Percentiles rank a stretch among this genome's conserved stretches.
phyloP scores from a whole-genome alignment of 805 yeast species.

The Wickerhamomyces alni region DNA sequence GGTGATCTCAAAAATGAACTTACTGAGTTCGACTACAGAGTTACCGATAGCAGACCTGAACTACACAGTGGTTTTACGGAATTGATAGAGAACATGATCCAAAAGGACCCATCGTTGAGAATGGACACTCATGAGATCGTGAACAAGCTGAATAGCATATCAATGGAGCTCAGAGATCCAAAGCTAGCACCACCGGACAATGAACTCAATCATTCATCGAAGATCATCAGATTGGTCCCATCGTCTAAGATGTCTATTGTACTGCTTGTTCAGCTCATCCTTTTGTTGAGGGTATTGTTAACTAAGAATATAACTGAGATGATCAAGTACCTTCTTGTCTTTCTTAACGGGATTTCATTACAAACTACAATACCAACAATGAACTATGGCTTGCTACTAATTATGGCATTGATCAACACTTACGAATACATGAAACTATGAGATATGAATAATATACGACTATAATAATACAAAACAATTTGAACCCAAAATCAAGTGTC shows the following conservation, averaged over 20 bases:
- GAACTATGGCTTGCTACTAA: not conserved
- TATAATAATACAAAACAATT: too few relatives aligned
- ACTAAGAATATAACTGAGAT: too few relatives aligned
- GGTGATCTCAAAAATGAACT: too few relatives aligned
- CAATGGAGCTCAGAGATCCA: not conserved
- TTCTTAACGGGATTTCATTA: not conserved
- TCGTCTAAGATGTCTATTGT: too few relatives aligned
- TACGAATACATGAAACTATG: not conserved
- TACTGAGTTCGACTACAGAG: constrained; percentile 23
- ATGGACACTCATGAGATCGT: constrained; percentile 38
- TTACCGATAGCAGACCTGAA: constrained; percentile 16
- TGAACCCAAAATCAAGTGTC: too few relatives aligned
- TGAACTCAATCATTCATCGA: too few relatives aligned
- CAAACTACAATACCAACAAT: not conserved
- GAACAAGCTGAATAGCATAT: constrained; percentile 19
- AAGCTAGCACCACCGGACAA: not conserved
- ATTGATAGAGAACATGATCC: constrained; percentile 34
- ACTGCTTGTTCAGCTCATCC: too few relatives aligned
- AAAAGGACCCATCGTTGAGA: constrained; percentile 31
- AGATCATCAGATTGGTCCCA: too few relatives aligned
- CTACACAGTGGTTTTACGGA: constrained; percentile 27
- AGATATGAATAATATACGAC: too few relatives aligned
- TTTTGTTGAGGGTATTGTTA: too few relatives aligned
- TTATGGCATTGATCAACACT: not conserved
- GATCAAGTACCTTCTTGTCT: too few relatives aligned